Percentiles rank a stretch among this genome's conserved stretches.
Conservation (phyloP, 306 rosid genomes). For the Calophaca sinica region DNA sequence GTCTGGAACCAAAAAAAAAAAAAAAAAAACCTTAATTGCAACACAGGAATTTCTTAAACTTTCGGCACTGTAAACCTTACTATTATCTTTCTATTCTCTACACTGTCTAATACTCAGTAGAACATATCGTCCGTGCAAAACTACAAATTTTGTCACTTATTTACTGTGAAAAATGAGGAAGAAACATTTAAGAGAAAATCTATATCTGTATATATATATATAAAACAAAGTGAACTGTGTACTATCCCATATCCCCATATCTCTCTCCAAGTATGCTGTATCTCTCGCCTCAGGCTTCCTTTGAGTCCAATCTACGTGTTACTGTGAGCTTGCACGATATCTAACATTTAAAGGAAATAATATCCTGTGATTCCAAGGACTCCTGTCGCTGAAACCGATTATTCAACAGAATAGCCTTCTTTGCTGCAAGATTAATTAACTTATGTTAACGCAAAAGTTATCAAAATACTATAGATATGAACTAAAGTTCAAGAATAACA, state of each 20-base stretch:
- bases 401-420: conserved; percentile 69
- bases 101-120: conserved; percentile 28
- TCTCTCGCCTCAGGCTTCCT: conserved; percentile 22
- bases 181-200: neutral
- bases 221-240: conserved; percentile 34
- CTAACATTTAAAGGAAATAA: conserved; percentile 11
- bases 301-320: neutral
- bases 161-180: conserved; percentile 32
- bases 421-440: conserved; percentile 54
- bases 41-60: neutral
- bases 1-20: too few relatives aligned
- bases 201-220: conserved; percentile 9
- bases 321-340: conserved; percentile 16
- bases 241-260: conserved; percentile 4
- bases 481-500: neutral
- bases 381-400: neutral
- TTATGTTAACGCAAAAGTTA: conserved; percentile 10
- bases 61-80: conserved; percentile 22
- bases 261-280: conserved; percentile 25
- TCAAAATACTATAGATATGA: neutral
- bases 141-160: conserved; percentile 39
- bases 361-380: conserved; percentile 7
- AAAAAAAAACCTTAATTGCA: neutral
- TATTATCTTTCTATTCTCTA: conserved; percentile 43
- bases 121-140: conserved; percentile 14